These are phyloP conservation scores for Ramalina intermedia DNA, from an alignment of 495 filamentous ascomycete genomes.

Conservation along the genomic window DNA sequence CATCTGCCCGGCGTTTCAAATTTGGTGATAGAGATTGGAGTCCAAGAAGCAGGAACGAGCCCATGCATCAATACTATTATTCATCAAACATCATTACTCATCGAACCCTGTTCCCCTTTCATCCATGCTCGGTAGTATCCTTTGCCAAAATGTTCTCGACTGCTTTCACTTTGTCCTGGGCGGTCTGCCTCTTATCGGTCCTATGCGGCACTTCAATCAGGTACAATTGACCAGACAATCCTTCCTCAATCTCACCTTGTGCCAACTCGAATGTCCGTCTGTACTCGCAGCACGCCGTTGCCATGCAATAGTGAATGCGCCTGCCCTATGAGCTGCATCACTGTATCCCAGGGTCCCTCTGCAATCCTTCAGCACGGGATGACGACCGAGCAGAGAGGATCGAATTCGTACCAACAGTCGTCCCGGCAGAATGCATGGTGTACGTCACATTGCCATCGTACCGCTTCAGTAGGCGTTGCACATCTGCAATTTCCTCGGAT, in stretches of 20 bases:
- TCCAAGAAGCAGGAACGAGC: too few species aligned
- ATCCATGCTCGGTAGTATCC: background rate
- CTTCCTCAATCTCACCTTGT: slow-evolving; percentile 40
- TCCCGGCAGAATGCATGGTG: slow-evolving; percentile 84
- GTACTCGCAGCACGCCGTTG: slow-evolving; percentile 66
- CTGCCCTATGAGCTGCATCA: slow-evolving; percentile 80
- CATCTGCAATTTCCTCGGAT: slow-evolving; percentile 71
- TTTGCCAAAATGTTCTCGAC: slow-evolving; percentile 40
- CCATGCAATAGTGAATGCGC: slow-evolving; percentile 74
- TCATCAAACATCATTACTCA: too few species aligned
- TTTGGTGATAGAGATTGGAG: too few species aligned
- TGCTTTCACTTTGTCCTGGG: slow-evolving; percentile 51
- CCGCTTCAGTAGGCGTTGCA: slow-evolving; percentile 70
- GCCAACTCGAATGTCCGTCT: slow-evolving; percentile 79
- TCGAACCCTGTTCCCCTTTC: background rate
- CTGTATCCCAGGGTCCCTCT: slow-evolving; percentile 88
- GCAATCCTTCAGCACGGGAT: slow-evolving; percentile 9
- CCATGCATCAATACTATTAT: too few species aligned
- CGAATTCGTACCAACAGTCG: slow-evolving; percentile 57
- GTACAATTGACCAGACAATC: background rate
- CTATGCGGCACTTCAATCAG: slow-evolving; percentile 21
- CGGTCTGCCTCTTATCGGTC: slow-evolving; percentile 54
- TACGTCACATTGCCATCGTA: slow-evolving; percentile 66
- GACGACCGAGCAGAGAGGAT: slow-evolving; percentile 17
- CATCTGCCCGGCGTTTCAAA: too few species aligned